Conservation (phyloP, 768 basidiomycete genomes). For the Agrocybe pediades region DNA sequence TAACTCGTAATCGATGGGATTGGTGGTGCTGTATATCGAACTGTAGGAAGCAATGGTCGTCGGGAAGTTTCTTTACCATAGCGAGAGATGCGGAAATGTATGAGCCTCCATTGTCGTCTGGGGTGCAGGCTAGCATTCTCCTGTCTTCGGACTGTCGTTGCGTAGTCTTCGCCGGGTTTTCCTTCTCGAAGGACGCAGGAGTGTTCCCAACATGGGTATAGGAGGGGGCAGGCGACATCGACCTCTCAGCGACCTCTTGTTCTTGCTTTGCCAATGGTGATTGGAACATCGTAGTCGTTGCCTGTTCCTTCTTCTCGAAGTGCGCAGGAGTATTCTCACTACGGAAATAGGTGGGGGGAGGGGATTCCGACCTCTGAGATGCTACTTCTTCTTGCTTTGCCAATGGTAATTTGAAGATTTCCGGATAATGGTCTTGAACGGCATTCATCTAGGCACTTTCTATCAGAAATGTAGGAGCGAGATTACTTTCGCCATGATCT, state of each 20-base stretch:
- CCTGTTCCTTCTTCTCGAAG: not conserved
- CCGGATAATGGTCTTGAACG: conserved; percentile 16
- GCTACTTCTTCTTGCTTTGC: not conserved
- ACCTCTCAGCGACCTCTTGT: conserved; percentile 3
- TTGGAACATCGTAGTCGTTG: no score
- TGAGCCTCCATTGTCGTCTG: no score
- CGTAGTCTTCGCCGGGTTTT: not conserved
- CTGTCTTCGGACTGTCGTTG: conserved; percentile 12
- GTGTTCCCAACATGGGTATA: not conserved
- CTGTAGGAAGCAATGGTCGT: conserved; percentile 12
- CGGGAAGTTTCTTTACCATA: conserved; percentile 12
- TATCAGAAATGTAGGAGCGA: not conserved
- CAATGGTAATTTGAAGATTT: not conserved
- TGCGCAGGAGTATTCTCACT: not conserved
- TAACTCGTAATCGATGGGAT: conserved; percentile 8
- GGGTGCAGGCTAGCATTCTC: conserved; percentile 5
- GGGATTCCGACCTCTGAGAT: conserved; percentile 1
- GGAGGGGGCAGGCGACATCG: not conserved
- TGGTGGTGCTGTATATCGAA: conserved; percentile 17
- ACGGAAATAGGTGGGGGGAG: not conserved
- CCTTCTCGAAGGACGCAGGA: not conserved
- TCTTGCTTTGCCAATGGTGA: no score
- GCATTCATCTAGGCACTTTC: conserved; percentile 7
- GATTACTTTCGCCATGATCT: not conserved
- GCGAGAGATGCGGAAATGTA: conserved; percentile 16